Evolutionary conservation across 169 alveolate species (phyloP).

Genomic region (Plasmodium knowlesi): DNA sequence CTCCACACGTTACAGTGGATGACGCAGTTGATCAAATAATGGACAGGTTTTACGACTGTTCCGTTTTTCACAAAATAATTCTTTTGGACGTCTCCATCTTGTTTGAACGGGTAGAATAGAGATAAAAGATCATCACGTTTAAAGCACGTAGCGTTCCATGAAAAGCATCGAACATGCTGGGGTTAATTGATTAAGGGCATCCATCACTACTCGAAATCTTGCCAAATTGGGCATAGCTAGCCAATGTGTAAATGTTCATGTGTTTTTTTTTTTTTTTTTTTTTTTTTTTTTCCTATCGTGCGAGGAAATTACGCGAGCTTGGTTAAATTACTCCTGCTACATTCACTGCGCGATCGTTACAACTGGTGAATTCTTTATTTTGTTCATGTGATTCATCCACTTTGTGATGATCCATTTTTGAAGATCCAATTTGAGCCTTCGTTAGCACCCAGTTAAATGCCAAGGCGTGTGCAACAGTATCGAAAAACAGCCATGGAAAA

Average conservation of each 20-base stretch:
- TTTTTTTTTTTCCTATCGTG: background rate
- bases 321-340: background rate
- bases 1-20: slow-evolving; percentile 31
- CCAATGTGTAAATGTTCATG: background rate
- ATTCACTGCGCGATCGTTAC: background rate
- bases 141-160: background rate
- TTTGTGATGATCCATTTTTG: background rate
- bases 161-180: background rate
- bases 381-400: background rate
- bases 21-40: slow-evolving; percentile 78
- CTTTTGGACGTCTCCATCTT: slow-evolving; percentile 77
- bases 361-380: background rate
- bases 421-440: background rate
- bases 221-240: background rate
- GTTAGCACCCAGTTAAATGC: no score
- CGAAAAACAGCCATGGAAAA: background rate
- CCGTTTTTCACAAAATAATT: slow-evolving; percentile 79
- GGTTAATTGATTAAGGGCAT: background rate
- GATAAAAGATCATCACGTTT: background rate
- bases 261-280: no score
- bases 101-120: slow-evolving; percentile 3
- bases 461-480: background rate
- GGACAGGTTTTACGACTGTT: slow-evolving; percentile 82
- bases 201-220: background rate
- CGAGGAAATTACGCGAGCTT: background rate